Conservation (phyloP, 139 green algal species). For the Coelastrella sp. region DNA sequence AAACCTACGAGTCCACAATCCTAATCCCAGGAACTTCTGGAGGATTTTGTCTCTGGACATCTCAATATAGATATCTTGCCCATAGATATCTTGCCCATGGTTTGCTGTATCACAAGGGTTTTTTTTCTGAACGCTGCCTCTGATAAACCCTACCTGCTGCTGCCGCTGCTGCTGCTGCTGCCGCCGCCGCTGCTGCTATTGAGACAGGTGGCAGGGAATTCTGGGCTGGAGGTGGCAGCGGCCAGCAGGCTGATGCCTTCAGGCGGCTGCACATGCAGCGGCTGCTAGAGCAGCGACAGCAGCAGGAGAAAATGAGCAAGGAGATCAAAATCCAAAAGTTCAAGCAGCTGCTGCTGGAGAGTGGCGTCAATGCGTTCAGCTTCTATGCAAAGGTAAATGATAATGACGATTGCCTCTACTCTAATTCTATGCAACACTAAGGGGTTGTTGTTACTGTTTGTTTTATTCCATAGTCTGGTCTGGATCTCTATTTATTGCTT, state of each 20-base stretch:
- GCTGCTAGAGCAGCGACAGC: neutral
- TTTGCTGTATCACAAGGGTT: neutral
- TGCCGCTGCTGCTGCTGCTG: slow-evolving; percentile 9
- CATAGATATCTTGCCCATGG: no score
- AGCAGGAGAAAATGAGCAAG: slow-evolving; percentile 17
- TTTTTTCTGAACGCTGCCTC: neutral
- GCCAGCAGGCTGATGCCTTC: slow-evolving; percentile 31
- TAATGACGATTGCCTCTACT: no score
- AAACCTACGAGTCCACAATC: no score
- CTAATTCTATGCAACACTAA: no score
- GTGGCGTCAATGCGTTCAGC: slow-evolving; percentile 48
- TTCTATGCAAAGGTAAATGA: slow-evolving; percentile 43
- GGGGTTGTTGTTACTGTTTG: no score
- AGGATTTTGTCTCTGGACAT: no score
- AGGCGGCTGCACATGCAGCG: slow-evolving; percentile 34
- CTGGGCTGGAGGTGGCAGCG: neutral
- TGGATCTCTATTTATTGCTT: no score
- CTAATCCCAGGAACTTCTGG: no score
- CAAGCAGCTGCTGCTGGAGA: slow-evolving; percentile 73
- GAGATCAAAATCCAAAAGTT: slow-evolving; percentile 60
- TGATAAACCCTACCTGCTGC: neutral
- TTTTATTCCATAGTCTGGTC: no score
- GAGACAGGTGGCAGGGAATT: neutral
- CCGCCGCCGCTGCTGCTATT: neutral
- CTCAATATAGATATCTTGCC: no score